These are phyloP conservation scores for Cynanchum wilfordii DNA, from an alignment of 257 asterid species.

Conservation along the genomic window DNA sequence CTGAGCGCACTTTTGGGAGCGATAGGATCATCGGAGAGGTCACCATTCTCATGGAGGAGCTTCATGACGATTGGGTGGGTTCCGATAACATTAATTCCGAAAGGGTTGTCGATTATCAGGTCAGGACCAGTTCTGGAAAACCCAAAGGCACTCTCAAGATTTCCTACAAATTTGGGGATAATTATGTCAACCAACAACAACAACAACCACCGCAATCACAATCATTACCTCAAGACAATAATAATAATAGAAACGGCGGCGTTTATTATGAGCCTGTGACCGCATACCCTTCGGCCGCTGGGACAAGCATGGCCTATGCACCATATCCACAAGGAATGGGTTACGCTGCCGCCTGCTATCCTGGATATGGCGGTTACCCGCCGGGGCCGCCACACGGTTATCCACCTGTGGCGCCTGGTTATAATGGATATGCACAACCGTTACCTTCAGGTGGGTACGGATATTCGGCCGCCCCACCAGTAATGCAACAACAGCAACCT, in stretches of 20 bases:
- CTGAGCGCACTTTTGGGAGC: conserved; percentile 36
- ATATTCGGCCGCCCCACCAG: conserved; percentile 28
- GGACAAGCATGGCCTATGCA: conserved; percentile 20
- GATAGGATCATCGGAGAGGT: conserved; percentile 60
- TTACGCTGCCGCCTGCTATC: conserved; percentile 25
- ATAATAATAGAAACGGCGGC: conserved; percentile 13
- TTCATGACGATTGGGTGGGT: conserved; percentile 13
- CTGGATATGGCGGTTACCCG: conserved; percentile 35
- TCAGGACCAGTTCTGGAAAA: conserved; percentile 50
- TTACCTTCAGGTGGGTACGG: conserved; percentile 29
- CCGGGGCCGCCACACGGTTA: conserved; percentile 5
- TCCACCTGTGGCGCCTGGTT: conserved; percentile 25
- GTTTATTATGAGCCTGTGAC: conserved; percentile 36
- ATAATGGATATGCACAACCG: conserved; percentile 26
- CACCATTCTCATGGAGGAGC: conserved; percentile 50
- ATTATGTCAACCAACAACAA: conserved; percentile 19
- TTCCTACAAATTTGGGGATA: conserved; percentile 62
- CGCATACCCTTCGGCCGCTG: conserved; percentile 37
- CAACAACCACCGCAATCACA: background rate
- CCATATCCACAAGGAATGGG: conserved; percentile 30
- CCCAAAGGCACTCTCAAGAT: conserved; percentile 63
- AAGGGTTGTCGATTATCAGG: conserved; percentile 44
- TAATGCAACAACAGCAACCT: conserved; percentile 41
- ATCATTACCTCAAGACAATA: background rate
- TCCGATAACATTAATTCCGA: conserved; percentile 17